Conservation (phyloP, 2,329 filamentous ascomycete genomes). For the Coniochaeta sp. region DNA sequence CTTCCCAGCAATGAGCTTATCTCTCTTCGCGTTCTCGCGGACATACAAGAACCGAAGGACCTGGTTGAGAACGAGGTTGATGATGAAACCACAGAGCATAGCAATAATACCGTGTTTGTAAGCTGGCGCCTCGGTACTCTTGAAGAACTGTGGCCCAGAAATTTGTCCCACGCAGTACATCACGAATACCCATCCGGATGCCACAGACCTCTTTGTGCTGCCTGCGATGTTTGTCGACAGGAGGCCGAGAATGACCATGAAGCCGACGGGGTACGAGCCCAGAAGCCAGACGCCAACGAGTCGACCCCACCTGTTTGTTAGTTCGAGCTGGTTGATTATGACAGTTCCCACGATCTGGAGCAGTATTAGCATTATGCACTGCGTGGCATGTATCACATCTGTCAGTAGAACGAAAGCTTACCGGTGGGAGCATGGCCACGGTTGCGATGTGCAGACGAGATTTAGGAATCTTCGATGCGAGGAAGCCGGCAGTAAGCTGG, state of each 20-base stretch:
- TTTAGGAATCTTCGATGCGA: constrained; percentile 13
- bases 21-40: constrained; percentile 22
- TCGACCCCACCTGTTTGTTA: constrained; percentile 37
- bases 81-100: constrained; percentile 20
- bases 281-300: constrained; percentile 23
- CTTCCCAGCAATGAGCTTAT: constrained; percentile 17
- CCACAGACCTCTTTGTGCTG: constrained; percentile 64
- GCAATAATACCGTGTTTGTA: constrained; percentile 26
- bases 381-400: not conserved
- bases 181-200: constrained; percentile 21
- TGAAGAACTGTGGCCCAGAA: constrained; percentile 22
- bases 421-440: constrained; percentile 21
- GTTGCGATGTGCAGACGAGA: constrained; percentile 20
- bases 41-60: constrained; percentile 17
- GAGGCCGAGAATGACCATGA: constrained; percentile 61
- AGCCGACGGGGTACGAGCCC: constrained; percentile 69
- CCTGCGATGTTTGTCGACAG: constrained; percentile 63
- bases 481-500: constrained; percentile 13
- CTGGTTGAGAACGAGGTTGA: constrained; percentile 21
- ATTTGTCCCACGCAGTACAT: constrained; percentile 22
- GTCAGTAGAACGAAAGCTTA: constrained; percentile 4
- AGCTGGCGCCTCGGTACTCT: constrained; percentile 18
- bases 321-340: constrained; percentile 56
- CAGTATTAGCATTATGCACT: not conserved
- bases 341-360: constrained; percentile 37